Base-by-base conservation (phyloP, 257 asterid species). In the Nicotiana tomentosiformis region DNA sequence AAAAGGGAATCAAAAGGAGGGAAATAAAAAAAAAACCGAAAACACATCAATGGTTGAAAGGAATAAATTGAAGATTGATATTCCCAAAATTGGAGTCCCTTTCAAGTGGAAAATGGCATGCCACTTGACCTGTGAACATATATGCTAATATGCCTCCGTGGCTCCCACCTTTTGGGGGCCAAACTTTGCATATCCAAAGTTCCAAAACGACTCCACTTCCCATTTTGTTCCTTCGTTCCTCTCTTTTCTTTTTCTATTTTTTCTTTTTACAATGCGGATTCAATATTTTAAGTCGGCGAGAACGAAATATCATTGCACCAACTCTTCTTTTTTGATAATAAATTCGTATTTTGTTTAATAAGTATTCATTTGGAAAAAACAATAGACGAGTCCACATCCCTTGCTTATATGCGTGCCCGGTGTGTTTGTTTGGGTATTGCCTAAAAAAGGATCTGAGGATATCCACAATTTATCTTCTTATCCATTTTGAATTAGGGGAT, bases 141-240 rank as follows among this genome's bases (percentile, higher is more conserved):
- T 67, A 39, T 65, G 55, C 86, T 61, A 85, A 80, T 67, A 51
- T 65, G 61, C 85, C 64, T 69, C 10, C 18, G 23, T 76, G 87
- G 86, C 66, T 80, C 85, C 86, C 85, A 58, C 77, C 51, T 55
- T 57, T 8, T 66, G 70, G 86, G 83, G 33, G 53, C 85, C 69
- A 64, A 53, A 10, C 5, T 1, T 29, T 35, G 30, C 33, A 74
- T 66, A 58, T 81, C 85, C 79, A 70, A 74, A 33, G 33, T 23
- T 72, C 39, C 79, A 46, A 49, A 67, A 15, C 4, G 5, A n/a
- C 16, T 49, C 53, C 49, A 7, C 64, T 51, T 76, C 49, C 15
- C 56, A 15, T 51, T 58, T 29, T 72, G 37, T 37, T 68, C 10
- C 58, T 58, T 29, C 60, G 37, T 37, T 68, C 10, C 58, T 26